phyloP scores from a whole-genome alignment of 371 early-diverging fungal species.

The Mortierella sp. region DNA sequence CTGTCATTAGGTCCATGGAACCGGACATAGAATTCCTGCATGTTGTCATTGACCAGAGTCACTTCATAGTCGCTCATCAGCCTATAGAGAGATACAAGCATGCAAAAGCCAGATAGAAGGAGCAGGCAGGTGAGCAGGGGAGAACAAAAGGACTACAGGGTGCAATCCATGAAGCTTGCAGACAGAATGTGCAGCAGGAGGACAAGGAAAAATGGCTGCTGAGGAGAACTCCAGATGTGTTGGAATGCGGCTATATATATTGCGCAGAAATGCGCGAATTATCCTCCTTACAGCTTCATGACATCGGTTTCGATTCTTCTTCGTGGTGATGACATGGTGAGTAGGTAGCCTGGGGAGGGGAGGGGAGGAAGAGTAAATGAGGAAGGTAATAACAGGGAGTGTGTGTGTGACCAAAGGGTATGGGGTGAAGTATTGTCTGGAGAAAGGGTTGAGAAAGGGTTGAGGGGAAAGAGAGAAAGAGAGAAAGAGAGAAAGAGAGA shows the following conservation, averaged over 20 bases:
- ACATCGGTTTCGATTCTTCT: constrained; percentile 98
- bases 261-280: no score
- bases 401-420: no score
- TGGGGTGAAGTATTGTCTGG: no score
- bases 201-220: no score
- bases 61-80: constrained; percentile 99
- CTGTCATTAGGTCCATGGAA: constrained; percentile 96
- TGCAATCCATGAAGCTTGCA: no score
- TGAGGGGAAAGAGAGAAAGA: not conserved
- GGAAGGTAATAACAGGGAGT: no score
- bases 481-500: not conserved
- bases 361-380: not conserved
- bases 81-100: constrained; percentile 60
- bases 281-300: constrained; percentile 90
- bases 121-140: no score
- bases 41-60: constrained; percentile 97
- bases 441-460: not conserved
- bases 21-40: constrained; percentile 97
- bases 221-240: no score
- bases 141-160: no score
- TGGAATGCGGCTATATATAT: no score
- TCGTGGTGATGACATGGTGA: constrained; percentile 86
- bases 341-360: not conserved
- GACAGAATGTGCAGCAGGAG: no score
- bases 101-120: not conserved